Base-by-base conservation (phyloP, 371 early-diverging fungal genomes). In the Mucor ambiguus region DNA sequence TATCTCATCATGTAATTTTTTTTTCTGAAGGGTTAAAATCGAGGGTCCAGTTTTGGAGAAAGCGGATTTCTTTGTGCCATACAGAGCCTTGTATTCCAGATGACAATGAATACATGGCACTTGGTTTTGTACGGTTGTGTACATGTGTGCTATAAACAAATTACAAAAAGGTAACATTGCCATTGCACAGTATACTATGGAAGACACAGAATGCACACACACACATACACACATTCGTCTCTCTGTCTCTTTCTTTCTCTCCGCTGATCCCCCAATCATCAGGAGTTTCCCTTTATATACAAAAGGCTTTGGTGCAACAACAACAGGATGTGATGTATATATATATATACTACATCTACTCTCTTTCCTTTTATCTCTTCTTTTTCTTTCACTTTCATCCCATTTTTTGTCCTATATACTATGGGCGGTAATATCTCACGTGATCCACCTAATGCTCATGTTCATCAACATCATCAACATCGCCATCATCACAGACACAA, bases 391-490 rank as follows among this genome's bases (percentile, higher is more conserved):
- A 30, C 43, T 43, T 56, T 12, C 24, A 33, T 10, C 10, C 10
- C 33, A 9, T 55, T 28, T 41, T 12, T 44, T 37, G 10, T 26
- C 8, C n/a, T n/a, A 60, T 24, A 41, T 20, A 62, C 24, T 10
- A 69, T 69, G 69, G 69, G 69, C n/a, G 48, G 60, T 60, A 55
- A 55, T 44, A 60, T 56, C n/a, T 66, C 67, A 30, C 54, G 61
- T 22, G 67, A 66, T 26, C 41, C 60, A 43, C 9, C 61, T 6
- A 37, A 29, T 16, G 29, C 18, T 46, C 46, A 43, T 32, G 44
- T 46, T 30, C 14, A 44, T 44, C 60, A 22, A 4, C 41, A 58
- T 16, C 33, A 11, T 46, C n/a, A 4, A 35, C 41, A 41, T 41
- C 48, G 7, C 3, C 66, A 41, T 4, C 29, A 44, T 37, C 52